Evolutionary conservation across 2,329 filamentous ascomycete species (phyloP), one percentile per base, ranked within the genome.

Genomic region (Xylariomycetidae sp.): DNA sequence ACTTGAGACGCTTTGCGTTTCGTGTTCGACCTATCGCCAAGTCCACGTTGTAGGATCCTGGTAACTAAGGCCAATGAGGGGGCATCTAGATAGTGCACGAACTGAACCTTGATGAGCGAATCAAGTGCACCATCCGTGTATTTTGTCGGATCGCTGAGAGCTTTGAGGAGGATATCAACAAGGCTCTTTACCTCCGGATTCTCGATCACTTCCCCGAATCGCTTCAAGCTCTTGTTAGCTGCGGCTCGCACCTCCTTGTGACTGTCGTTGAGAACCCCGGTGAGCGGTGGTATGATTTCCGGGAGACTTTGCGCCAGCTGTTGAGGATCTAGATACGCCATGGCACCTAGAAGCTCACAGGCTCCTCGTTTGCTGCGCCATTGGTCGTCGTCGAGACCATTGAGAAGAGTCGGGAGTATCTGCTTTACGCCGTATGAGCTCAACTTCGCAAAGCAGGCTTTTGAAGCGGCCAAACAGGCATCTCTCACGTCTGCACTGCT

Each of bases 361-460:
- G 92, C 92, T 49, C 94, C 92, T 66, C 94, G 95, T 64, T 98
- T 97, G 66, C 88, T 97, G 53, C 92, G 84, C 92, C 92, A 98
- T 59, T 97, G 90, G 33, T 86, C 80, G 45, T 98, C 92, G 44
- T 97, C 89, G 8, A 98, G 77, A 37, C 94, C 92, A 45, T 92
- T 82, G 3, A 98, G 74, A 6, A 98, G 74, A 10, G 86, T 95
- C 4, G 92, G 92, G 45, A 98, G 69, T 44, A 98, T 89, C 54
- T 92, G 77, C 64, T 95, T 94, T 38, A 98, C 94, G 59, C 92
- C 92, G 50, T 86, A 98, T 0, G 92, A 97, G 62, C 88, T 97
- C 36, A 98, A 66, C 48, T 82, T 89, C 5, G 87, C 82, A 61
- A 98, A 98, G 59, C 88, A 96, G 9, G 88, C 85, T 65, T 96